These are phyloP conservation scores for Pisolithus albus DNA, from an alignment of 768 basidiomycete genomes.

Conservation along the genomic window DNA sequence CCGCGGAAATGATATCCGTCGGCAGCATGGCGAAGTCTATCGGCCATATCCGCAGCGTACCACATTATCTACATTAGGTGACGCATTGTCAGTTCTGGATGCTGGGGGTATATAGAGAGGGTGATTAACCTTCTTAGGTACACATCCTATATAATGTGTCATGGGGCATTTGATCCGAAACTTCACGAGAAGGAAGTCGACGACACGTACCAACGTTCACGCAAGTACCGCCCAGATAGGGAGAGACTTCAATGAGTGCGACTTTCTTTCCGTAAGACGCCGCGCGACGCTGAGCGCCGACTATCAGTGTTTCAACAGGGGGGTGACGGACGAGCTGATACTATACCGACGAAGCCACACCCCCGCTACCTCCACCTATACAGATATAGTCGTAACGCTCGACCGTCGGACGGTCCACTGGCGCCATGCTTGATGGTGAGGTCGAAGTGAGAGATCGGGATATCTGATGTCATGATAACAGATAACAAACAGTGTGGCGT, in stretches of 20 bases:
- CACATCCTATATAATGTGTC: slow-evolving; percentile 59
- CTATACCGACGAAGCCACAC: slow-evolving; percentile 80
- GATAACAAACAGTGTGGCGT: slow-evolving; percentile 26
- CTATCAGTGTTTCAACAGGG: not conserved
- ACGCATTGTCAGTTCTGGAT: not conserved
- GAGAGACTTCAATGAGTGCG: slow-evolving; percentile 75
- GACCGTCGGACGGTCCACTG: slow-evolving; percentile 53
- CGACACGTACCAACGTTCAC: slow-evolving; percentile 84
- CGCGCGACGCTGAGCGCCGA: slow-evolving; percentile 65
- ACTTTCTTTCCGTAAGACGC: slow-evolving; percentile 90
- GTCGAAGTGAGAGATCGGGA: slow-evolving; percentile 38
- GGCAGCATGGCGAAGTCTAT: slow-evolving; percentile 72
- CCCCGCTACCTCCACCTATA: slow-evolving; percentile 92
- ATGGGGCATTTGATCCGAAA: slow-evolving; percentile 4
- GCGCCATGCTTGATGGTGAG: slow-evolving; percentile 55
- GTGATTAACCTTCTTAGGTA: slow-evolving; percentile 80
- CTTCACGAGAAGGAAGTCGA: not conserved
- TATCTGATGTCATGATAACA: slow-evolving; percentile 29
- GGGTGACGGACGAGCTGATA: slow-evolving; percentile 3
- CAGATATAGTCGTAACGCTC: slow-evolving; percentile 80
- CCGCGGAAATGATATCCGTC: slow-evolving; percentile 69
- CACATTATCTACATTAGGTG: slow-evolving; percentile 76
- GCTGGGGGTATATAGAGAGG: not conserved
- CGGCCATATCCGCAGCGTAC: slow-evolving; percentile 87
- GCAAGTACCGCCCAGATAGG: slow-evolving; percentile 85